A percentile compares a stretch with the other conserved stretches of the same genome.
phyloP scores from a whole-genome alignment of 2,329 filamentous ascomycete genomes.

The Alternaria sp. region DNA sequence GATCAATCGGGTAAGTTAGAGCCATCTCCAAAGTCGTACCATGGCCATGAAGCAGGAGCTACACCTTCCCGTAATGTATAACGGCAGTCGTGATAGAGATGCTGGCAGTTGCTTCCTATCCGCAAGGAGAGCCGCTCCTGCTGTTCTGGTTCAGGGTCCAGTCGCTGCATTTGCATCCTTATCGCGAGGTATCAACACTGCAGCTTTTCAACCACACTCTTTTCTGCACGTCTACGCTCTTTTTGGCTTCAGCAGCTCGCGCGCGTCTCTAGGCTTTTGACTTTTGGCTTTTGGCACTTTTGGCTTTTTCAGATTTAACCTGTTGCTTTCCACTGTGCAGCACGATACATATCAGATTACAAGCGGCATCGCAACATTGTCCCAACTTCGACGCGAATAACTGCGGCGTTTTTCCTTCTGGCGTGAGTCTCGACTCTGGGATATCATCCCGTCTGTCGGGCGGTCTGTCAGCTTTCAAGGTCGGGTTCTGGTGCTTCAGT shows the following conservation, averaged over 20 bases:
- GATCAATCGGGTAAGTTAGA: not conserved
- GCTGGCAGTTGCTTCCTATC: not conserved
- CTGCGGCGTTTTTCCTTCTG: not conserved
- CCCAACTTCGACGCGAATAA: not conserved
- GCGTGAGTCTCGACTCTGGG: not conserved
- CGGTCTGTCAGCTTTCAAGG: not conserved
- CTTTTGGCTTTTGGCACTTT: not conserved
- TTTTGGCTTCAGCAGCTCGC: not conserved
- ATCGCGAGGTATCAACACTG: constrained; percentile 1
- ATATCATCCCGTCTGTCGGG: not conserved
- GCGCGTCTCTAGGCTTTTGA: not conserved
- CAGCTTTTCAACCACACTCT: not conserved
- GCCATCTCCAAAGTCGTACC: not conserved
- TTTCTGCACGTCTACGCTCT: not conserved
- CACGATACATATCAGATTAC: not conserved
- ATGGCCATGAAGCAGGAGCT: not conserved
- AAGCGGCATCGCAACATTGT: not conserved
- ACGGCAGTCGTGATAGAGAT: not conserved
- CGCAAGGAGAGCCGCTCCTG: not conserved
- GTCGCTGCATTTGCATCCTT: not conserved
- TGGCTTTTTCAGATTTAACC: not conserved
- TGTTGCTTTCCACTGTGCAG: not conserved
- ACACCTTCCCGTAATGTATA: not conserved
- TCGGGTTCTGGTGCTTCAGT: not conserved
- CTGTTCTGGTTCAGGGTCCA: not conserved